These are phyloP conservation scores for Boletus bicolor DNA, from an alignment of 768 basidiomycete species.

Conservation along the genomic window DNA sequence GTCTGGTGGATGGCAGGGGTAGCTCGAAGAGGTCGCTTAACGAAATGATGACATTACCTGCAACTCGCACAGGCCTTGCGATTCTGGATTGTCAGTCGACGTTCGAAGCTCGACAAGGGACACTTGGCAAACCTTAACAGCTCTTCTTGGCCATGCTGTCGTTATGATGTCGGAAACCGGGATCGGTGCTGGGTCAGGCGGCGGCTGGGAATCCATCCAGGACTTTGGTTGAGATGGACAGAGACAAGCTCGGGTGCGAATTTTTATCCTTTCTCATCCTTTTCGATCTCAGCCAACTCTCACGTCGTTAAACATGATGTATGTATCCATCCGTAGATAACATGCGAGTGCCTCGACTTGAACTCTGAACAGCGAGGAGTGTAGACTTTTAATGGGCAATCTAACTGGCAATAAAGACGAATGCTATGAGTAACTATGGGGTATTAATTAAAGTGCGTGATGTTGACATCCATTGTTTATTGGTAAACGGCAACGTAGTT, in stretches of 20 bases:
- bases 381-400: neutral
- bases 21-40: neutral
- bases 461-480: slow-evolving; percentile 2
- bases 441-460: neutral
- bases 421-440: neutral
- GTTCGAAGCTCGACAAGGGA: slow-evolving; percentile 1
- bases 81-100: slow-evolving; percentile 11
- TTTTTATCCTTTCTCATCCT: slow-evolving; percentile 25
- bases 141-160: slow-evolving; percentile 49
- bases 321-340: neutral
- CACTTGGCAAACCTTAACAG: slow-evolving; percentile 42
- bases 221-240: slow-evolving; percentile 26
- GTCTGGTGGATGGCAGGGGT: slow-evolving; percentile 33
- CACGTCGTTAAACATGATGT: neutral
- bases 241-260: slow-evolving; percentile 30
- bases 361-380: slow-evolving; percentile 7
- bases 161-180: slow-evolving; percentile 53
- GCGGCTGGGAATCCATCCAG: slow-evolving; percentile 36
- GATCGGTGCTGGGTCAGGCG: slow-evolving; percentile 33
- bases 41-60: slow-evolving; percentile 35
- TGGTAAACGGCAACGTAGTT: slow-evolving; percentile 57
- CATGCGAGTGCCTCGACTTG: neutral
- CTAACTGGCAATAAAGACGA: neutral
- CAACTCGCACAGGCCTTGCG: slow-evolving; percentile 57
- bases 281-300: slow-evolving; percentile 6